Base-by-base conservation (phyloP, 1,284 basidiomycete genomes). In the Chondrostereum purpureum region DNA sequence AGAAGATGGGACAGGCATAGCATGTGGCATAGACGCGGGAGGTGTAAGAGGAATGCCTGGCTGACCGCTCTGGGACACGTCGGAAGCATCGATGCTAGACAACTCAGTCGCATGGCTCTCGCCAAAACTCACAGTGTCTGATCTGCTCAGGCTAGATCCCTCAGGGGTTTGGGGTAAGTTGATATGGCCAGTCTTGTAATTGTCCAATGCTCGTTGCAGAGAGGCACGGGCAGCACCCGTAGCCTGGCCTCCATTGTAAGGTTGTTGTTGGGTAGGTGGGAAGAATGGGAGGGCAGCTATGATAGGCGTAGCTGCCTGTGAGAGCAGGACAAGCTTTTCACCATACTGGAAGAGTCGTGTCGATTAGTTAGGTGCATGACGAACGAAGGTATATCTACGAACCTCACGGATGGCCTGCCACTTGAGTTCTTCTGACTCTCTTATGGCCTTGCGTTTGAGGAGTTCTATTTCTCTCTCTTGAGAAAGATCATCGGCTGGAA, bases 401-500 rank as follows among this genome's bases (percentile, higher is more conserved):
- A 85, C 86, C 76, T 90, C 87, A 54, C 77, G 72, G 39, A 88
- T 63, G 4, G 87, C 88, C 34, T 81, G 77, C 84, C 87, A 90
- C 55, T 86, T 88, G 33, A 69, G 58, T 39, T 68, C 64, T 57
- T 89, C 87, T 58, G 81, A 85, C 53, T 88, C 84, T 42, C 71
- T 67, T 39, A 88, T 53, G 0, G 77, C 84, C 59, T 85, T 87
- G 39, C 87, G 72, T 65, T 86, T 84, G 55, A 88, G 53, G 27
- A 88, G 59, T 48, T 79, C 75, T 2, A 86, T 62, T 52, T 88
- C 82, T 46, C 71, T 78, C 66, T 90, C 87, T 12, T 70, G 63
- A 0, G 69, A 64, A 42, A 73, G 70, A 53, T 87, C 83, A n/a
- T 83, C 80, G 14, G 59, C 58, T 31, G 27, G 27, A n/a, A n/a